A percentile compares a stretch with the other conserved stretches of the same genome.
Evolutionary conservation across 768 basidiomycete genomes (phyloP).

Genomic region (Leccinum variicolor): DNA sequence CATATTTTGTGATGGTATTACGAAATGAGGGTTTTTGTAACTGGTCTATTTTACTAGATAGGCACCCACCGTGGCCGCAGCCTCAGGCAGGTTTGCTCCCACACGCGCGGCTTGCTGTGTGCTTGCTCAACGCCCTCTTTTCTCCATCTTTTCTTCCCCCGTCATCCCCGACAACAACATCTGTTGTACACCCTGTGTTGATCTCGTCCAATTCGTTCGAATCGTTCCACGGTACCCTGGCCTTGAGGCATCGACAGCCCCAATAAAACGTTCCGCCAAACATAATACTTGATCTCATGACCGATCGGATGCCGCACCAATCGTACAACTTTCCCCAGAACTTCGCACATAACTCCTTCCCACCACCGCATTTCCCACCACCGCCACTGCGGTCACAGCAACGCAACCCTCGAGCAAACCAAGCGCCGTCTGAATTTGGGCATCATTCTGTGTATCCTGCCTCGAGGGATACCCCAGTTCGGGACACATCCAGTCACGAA

Average conservation of each 20-base stretch:
- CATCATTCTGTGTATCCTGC: conserved; percentile 26
- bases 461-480: conserved; percentile 1
- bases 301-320: conserved; percentile 48
- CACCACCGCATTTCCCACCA: conserved; percentile 29
- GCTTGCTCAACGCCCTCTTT: conserved; percentile 32
- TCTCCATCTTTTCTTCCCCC: conserved; percentile 45
- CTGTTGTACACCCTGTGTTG: conserved; percentile 19
- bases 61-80: background rate
- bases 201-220: conserved; percentile 20
- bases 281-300: conserved; percentile 44
- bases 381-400: conserved; percentile 40
- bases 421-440: conserved; percentile 46
- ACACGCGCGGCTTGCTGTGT: conserved; percentile 45
- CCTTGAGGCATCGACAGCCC: conserved; percentile 26
- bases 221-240: conserved; percentile 21
- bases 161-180: conserved; percentile 25
- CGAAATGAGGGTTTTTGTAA: background rate
- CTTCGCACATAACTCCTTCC: conserved; percentile 43
- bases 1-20: background rate
- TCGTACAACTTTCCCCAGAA: conserved; percentile 33
- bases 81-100: conserved; percentile 34
- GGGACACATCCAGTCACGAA: conserved; percentile 41
- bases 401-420: conserved; percentile 34
- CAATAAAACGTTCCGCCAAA: conserved; percentile 14
- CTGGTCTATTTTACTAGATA: background rate